Evolutionary conservation across 495 filamentous ascomycete genomes (phyloP), one percentile per base, ranked within the genome.

Genomic region (Penicillium antarcticum): DNA sequence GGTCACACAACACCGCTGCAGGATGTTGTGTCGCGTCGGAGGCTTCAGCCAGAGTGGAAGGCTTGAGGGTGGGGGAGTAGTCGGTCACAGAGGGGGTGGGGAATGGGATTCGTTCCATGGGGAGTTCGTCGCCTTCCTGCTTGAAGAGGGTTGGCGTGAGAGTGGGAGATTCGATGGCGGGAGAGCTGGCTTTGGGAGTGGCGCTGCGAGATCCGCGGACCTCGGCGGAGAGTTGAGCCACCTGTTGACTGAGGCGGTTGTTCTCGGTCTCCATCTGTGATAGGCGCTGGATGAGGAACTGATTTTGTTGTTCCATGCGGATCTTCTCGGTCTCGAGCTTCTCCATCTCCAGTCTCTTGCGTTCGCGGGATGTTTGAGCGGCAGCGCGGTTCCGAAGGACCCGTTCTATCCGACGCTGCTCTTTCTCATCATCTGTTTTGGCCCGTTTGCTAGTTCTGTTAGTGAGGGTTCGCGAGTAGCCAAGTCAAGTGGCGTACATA

Each of bases 1-100:
- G 94, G 94, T 92, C 94, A 80, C 89, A 97, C 92, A 97, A 95
- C 92, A 96, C 85, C 91, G 80, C 92, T 79, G 94, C 94, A 96
- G 94, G 89, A 96, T 95, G 92, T 96, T 95, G 92, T 97, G 91
- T 91, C 94, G 81, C 72, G 79, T 94, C 89, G 82, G 87, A 77
- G 76, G 87, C 85, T 78, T 80, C 79, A 71, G 79, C 79, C 77
- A 75, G 74, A 71, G 70, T 70, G 61, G 76, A 72, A 56, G 75
- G 75, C 59, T 73, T 67, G 11, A 79, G 63, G 45, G 67, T 77
- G 11, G 74, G 74, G 6, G 77, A 80, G 65, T 75, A 76, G 43
- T 75, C 74, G 62, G 70, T 69, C 26, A 70, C 49, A 43, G 76
- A 72, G 17, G 76, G 72, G 38, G 77, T 77, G 1, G 78, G 71